Conservation (phyloP, 192 early-diverging fungal species). For the Coemansia sp. region DNA sequence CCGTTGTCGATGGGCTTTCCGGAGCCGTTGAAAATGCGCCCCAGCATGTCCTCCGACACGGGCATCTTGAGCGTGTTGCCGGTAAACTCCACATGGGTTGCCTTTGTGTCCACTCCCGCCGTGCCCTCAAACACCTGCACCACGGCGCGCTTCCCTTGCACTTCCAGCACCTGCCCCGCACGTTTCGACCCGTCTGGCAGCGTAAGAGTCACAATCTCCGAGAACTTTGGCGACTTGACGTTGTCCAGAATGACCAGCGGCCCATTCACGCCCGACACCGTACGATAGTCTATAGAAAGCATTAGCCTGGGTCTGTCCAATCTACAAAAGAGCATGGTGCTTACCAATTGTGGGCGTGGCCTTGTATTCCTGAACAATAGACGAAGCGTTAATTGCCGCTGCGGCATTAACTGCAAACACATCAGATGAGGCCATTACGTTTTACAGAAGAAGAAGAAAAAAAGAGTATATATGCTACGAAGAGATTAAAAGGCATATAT, state of each 20-base stretch:
- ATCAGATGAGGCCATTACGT: conserved; percentile 36
- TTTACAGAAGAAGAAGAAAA: background rate
- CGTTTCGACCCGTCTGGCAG: conserved; percentile 95
- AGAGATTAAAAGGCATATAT: background rate
- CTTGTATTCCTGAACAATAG: conserved; percentile 50
- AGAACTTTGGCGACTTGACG: conserved; percentile 97
- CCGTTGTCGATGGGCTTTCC: conserved; percentile 98
- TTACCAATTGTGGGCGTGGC: conserved; percentile 51
- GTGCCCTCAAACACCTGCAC: conserved; percentile 99
- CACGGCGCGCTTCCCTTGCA: conserved; percentile 91
- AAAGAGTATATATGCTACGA: background rate
- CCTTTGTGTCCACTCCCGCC: conserved; percentile 92
- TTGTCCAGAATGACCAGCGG: conserved; percentile 98
- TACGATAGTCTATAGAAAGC: conserved; percentile 80
- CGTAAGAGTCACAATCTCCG: conserved; percentile 95
- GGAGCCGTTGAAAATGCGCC: conserved; percentile 98
- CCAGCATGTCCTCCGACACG: conserved; percentile 99
- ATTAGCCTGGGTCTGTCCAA: too few relatives aligned
- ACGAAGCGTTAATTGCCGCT: conserved; percentile 48
- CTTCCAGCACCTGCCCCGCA: conserved; percentile 95
- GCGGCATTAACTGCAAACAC: conserved; percentile 48
- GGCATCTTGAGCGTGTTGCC: conserved; percentile 95
- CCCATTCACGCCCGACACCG: conserved; percentile 96
- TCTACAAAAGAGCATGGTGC: too few relatives aligned
- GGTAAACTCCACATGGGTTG: conserved; percentile 92